Evolutionary conservation across 2,329 filamentous ascomycete species (phyloP).

Genomic region (Apiospora kogelbergensis): DNA sequence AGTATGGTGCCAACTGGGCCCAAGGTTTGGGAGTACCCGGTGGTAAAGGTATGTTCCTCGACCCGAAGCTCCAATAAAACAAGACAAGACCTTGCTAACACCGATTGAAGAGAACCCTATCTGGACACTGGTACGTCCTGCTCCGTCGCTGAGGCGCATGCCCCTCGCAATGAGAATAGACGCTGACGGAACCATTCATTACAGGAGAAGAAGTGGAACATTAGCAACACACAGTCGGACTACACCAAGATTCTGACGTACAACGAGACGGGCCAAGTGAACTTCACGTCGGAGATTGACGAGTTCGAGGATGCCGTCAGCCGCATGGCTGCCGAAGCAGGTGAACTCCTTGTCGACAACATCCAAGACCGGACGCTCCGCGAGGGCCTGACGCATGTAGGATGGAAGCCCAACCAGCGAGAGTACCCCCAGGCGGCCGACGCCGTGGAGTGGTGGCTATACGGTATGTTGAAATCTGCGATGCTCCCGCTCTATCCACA

Average conservation of each 20-base stretch:
- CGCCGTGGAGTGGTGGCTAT: slow-evolving; percentile 59
- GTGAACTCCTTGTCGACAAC: slow-evolving; percentile 55
- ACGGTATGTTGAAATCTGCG: slow-evolving; percentile 49
- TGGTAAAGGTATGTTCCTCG: background rate
- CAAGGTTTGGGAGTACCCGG: slow-evolving; percentile 29
- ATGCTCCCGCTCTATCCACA: slow-evolving; percentile 15
- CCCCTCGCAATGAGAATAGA: background rate
- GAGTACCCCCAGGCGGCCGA: slow-evolving; percentile 44
- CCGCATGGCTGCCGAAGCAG: slow-evolving; percentile 51
- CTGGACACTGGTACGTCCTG: slow-evolving; percentile 46
- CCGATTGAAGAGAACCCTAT: slow-evolving; percentile 57
- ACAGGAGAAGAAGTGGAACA: slow-evolving; percentile 53
- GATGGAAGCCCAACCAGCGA: slow-evolving; percentile 60
- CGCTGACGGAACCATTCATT: background rate
- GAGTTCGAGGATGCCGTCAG: slow-evolving; percentile 48
- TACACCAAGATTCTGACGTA: slow-evolving; percentile 60
- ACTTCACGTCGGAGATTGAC: slow-evolving; percentile 52
- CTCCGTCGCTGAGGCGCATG: background rate
- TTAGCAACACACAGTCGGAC: slow-evolving; percentile 58
- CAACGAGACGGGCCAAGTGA: slow-evolving; percentile 52
- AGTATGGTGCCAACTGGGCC: slow-evolving; percentile 68
- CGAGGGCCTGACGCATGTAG: slow-evolving; percentile 56
- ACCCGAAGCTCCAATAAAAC: background rate
- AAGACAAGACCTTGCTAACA: background rate
- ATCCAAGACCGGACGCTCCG: slow-evolving; percentile 61